Conservation (phyloP, 2,329 filamentous ascomycete genomes). For the Sphaerulina vaccinii region DNA sequence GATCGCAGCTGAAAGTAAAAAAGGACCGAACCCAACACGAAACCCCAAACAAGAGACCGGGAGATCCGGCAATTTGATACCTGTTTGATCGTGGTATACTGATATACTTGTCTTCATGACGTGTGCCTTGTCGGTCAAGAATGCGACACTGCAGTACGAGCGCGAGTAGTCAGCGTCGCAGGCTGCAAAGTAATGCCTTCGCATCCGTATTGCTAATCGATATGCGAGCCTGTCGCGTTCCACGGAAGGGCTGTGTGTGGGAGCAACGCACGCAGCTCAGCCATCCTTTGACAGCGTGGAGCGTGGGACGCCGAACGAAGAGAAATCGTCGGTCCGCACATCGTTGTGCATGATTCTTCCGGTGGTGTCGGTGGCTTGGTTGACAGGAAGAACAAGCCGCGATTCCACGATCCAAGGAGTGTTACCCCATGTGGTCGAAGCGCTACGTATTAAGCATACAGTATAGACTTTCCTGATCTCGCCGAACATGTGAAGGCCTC, state of each 20-base stretch:
- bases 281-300: too few species aligned
- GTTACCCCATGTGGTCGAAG: conserved; percentile 4
- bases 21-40: too few species aligned
- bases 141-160: neutral
- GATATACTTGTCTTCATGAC: neutral
- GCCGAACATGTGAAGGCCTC: conserved; percentile 13
- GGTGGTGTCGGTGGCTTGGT: neutral
- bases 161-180: neutral
- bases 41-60: neutral
- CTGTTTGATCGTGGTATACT: neutral
- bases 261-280: too few species aligned
- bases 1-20: neutral
- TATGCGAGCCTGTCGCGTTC: neutral
- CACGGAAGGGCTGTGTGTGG: neutral
- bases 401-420: conserved; percentile 1
- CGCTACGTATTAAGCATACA: neutral
- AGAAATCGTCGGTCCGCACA: too few species aligned
- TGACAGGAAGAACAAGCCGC: neutral
- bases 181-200: neutral
- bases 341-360: too few species aligned
- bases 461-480: conserved; percentile 13
- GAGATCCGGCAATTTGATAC: neutral
- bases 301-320: too few species aligned
- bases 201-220: neutral
- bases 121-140: neutral